A percentile compares a stretch with the other conserved stretches of the same genome.
Conservation (phyloP, 164 flowering plant genomes). For the Magnolia kwangsiensis region DNA sequence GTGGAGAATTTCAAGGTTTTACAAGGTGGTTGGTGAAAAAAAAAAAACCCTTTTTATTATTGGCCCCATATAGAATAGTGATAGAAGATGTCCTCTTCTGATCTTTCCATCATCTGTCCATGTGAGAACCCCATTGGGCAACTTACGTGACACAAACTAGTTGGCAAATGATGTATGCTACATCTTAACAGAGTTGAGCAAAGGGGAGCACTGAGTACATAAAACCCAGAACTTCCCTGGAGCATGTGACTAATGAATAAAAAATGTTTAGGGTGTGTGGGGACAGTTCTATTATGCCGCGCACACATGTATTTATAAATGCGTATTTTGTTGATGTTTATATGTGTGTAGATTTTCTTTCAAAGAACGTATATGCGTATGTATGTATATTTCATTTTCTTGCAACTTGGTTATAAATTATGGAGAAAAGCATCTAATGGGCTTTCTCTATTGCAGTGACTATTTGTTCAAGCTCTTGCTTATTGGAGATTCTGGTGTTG, state of each 20-base stretch:
- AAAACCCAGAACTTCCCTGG: not conserved
- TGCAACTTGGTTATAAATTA: not conserved
- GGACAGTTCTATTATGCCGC: not conserved
- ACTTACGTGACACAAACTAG: too few species aligned
- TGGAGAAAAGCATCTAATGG: not conserved
- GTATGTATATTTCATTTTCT: not conserved
- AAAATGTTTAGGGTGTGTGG: not conserved
- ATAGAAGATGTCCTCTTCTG: too few species aligned
- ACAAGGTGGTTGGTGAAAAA: too few species aligned
- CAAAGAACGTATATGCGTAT: not conserved
- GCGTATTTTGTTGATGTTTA: not conserved
- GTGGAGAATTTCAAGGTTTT: too few species aligned
- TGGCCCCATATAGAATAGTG: too few species aligned
- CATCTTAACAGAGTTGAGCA: not conserved
- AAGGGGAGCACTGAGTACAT: not conserved
- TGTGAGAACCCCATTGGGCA: too few species aligned
- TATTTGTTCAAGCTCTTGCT: constrained; percentile 91
- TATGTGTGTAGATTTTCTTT: not conserved
- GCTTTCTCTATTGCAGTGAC: constrained; percentile 46
- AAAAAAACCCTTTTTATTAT: too few species aligned
- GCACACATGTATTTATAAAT: not conserved
- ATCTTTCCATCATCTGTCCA: too few species aligned
- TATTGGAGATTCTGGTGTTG: constrained; percentile 94
- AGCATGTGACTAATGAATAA: not conserved
- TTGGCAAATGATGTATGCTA: too few species aligned